phyloP scores from a whole-genome alignment of 352 stramenopile species.

The Phytophthora aleatoria region DNA sequence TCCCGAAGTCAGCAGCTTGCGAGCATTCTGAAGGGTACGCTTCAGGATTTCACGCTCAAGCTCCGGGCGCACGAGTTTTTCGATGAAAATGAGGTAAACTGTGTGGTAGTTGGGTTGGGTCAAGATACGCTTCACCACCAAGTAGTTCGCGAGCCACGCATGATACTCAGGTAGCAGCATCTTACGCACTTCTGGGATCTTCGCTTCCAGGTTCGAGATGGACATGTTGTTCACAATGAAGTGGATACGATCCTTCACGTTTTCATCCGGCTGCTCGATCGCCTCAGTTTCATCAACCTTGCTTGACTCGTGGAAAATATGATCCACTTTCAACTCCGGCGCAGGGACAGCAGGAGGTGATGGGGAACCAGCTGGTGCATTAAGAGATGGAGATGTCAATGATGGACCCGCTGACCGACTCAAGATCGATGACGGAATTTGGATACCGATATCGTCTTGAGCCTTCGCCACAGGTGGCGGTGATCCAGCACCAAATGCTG shows the following conservation, averaged over 20 bases:
- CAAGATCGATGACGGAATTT: conserved; percentile 50
- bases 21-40: conserved; percentile 95
- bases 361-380: conserved; percentile 46
- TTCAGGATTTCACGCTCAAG: conserved; percentile 95
- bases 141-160: conserved; percentile 98
- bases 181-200: conserved; percentile 96
- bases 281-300: conserved; percentile 64
- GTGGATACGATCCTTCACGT: conserved; percentile 96
- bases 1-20: conserved; percentile 95
- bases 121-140: conserved; percentile 99
- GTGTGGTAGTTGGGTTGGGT: conserved; percentile 99
- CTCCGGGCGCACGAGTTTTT: conserved; percentile 93
- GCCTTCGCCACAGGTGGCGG: conserved; percentile 26
- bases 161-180: conserved; percentile 95
- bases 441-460: conserved; percentile 41
- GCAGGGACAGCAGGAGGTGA: conserved; percentile 50
- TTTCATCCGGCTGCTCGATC: conserved; percentile 77
- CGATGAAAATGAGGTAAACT: conserved; percentile 98
- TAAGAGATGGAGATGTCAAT: conserved; percentile 44
- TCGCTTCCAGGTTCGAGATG: conserved; percentile 96
- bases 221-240: conserved; percentile 99
- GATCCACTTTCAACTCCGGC: conserved; percentile 70
- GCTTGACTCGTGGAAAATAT: conserved; percentile 85
- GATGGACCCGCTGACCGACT: conserved; percentile 55
- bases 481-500: conserved; percentile 29